Percentiles rank a stretch among this genome's conserved stretches.
Evolutionary conservation across 768 basidiomycete species (phyloP).

Genomic region (Mycena polygramma): DNA sequence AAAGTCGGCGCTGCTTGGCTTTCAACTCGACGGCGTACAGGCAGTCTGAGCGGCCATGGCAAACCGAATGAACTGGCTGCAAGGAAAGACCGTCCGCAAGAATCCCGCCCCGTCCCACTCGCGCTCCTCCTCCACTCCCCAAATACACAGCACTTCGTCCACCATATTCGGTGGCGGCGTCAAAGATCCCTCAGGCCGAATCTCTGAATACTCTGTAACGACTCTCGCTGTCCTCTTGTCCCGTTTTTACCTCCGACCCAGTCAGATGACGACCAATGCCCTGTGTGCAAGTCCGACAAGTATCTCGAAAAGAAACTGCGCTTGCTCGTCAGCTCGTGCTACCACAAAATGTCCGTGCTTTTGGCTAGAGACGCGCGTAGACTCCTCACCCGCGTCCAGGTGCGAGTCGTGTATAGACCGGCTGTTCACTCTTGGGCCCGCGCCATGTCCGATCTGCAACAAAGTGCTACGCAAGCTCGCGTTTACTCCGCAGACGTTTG

Average conservation of each 20-base stretch:
- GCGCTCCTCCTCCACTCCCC: constrained; percentile 74
- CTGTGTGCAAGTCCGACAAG: constrained; percentile 96
- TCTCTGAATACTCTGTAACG: constrained; percentile 84
- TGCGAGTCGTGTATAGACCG: constrained; percentile 99
- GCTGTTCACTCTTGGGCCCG: constrained; percentile 94
- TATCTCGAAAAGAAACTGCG: constrained; percentile 96
- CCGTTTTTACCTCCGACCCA: constrained; percentile 4
- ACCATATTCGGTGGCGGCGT: constrained; percentile 87
- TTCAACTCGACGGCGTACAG: not conserved
- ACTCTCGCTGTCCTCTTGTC: constrained; percentile 1
- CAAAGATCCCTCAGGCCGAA: constrained; percentile 88
- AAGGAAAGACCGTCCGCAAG: constrained; percentile 83
- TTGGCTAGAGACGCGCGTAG: not conserved
- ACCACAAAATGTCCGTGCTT: constrained; percentile 91
- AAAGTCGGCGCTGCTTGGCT: not conserved
- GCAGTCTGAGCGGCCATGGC: constrained; percentile 22
- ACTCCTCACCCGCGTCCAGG: constrained; percentile 59
- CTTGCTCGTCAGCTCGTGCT: constrained; percentile 94
- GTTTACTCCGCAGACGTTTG: constrained; percentile 96
- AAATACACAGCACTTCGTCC: constrained; percentile 78
- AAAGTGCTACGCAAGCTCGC: constrained; percentile 90
- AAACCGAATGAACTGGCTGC: constrained; percentile 64
- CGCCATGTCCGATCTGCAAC: constrained; percentile 94
- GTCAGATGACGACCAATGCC: constrained; percentile 87
- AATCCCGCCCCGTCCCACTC: constrained; percentile 59